phyloP scores from a whole-genome alignment of 2,329 filamentous ascomycete species.

The Alternaria tenuissima region DNA sequence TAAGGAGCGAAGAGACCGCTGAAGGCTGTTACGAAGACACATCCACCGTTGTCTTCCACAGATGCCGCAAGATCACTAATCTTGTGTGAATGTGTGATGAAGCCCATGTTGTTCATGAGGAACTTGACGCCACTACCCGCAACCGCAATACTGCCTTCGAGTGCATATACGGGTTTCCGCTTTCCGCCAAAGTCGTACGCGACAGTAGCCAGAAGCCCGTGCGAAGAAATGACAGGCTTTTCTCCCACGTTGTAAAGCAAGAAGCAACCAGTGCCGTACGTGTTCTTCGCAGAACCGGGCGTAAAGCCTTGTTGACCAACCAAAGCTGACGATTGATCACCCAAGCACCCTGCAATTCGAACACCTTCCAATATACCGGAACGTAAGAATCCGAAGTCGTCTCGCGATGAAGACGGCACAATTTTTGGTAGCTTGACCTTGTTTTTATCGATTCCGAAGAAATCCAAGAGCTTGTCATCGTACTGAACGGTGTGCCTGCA shows the following conservation, averaged over 20 bases:
- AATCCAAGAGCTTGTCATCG: slow-evolving; percentile 76
- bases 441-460: slow-evolving; percentile 77
- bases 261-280: slow-evolving; percentile 90
- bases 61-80: slow-evolving; percentile 70
- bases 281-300: slow-evolving; percentile 87
- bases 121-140: slow-evolving; percentile 80
- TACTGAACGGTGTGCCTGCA: slow-evolving; percentile 73
- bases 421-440: slow-evolving; percentile 84
- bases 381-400: slow-evolving; percentile 74
- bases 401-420: slow-evolving; percentile 77
- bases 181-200: slow-evolving; percentile 80
- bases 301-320: slow-evolving; percentile 87
- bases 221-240: slow-evolving; percentile 83
- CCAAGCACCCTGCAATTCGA: slow-evolving; percentile 82
- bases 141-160: slow-evolving; percentile 85
- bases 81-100: slow-evolving; percentile 68
- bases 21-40: slow-evolving; percentile 88
- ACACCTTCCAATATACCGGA: slow-evolving; percentile 73
- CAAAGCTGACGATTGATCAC: slow-evolving; percentile 85
- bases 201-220: slow-evolving; percentile 84
- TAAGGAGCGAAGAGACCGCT: slow-evolving; percentile 91
- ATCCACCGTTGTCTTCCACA: slow-evolving; percentile 80
- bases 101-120: slow-evolving; percentile 70
- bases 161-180: slow-evolving; percentile 75
- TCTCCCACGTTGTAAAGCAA: slow-evolving; percentile 87